Conservation (phyloP, 352 stramenopile genomes). For the Hyaloperonospora brassicae region DNA sequence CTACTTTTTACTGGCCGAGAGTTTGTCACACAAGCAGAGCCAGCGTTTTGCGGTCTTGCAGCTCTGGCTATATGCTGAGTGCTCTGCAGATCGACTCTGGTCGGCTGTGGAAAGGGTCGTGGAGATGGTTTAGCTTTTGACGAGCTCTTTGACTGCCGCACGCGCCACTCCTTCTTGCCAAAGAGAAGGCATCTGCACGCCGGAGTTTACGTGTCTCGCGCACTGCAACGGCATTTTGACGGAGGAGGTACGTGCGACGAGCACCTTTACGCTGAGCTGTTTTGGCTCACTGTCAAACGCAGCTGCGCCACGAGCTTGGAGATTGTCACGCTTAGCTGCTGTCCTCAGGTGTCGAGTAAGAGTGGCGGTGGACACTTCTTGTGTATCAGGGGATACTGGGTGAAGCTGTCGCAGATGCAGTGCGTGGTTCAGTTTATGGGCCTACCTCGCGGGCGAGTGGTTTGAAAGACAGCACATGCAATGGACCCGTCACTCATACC, state of each 20-base stretch:
- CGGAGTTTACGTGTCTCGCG: slow-evolving; percentile 66
- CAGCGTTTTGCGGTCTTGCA: slow-evolving; percentile 85
- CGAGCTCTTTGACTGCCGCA: slow-evolving; percentile 79
- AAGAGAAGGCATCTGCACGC: slow-evolving; percentile 67
- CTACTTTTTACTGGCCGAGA: slow-evolving; percentile 90
- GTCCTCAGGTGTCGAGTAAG: slow-evolving; percentile 85
- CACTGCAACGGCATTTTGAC: slow-evolving; percentile 52
- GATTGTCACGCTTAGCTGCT: slow-evolving; percentile 91
- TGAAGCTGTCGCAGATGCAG: slow-evolving; percentile 50
- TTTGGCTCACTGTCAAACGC: slow-evolving; percentile 56
- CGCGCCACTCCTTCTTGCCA: slow-evolving; percentile 57
- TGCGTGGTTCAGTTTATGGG: slow-evolving; percentile 38
- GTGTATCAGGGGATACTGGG: slow-evolving; percentile 90
- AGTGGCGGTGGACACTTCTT: slow-evolving; percentile 96
- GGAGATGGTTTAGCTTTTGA: slow-evolving; percentile 83
- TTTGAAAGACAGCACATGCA: slow-evolving; percentile 27
- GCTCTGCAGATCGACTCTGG: slow-evolving; percentile 69
- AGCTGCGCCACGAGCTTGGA: slow-evolving; percentile 62
- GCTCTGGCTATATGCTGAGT: slow-evolving; percentile 80
- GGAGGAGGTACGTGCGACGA: slow-evolving; percentile 35
- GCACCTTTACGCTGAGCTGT: slow-evolving; percentile 42
- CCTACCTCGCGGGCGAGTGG: slow-evolving; percentile 20
- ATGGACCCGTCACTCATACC: slow-evolving; percentile 37
- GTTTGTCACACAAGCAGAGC: slow-evolving; percentile 88
- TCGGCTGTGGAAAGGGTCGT: slow-evolving; percentile 71